Evolutionary conservation across 1,284 basidiomycete species (phyloP).

Genomic region (Cutaneotrichosporon curvatum): DNA sequence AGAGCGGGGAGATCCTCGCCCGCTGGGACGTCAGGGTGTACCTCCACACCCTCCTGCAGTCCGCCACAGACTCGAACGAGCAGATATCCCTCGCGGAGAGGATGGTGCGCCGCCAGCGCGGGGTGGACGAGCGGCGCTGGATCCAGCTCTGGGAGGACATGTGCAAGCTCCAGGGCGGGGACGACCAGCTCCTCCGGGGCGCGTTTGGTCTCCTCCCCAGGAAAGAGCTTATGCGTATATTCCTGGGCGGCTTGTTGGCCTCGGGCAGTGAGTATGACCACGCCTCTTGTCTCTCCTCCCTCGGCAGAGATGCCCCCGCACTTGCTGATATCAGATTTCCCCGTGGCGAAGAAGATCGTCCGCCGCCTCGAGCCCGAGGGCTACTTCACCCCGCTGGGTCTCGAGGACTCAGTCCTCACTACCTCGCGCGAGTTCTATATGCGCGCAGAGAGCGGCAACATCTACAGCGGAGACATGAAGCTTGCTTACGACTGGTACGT

Average conservation of each 20-base stretch:
- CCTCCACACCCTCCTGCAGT: slow-evolving; percentile 76
- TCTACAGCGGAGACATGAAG: slow-evolving; percentile 88
- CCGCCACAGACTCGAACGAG: slow-evolving; percentile 57
- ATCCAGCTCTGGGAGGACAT: slow-evolving; percentile 79
- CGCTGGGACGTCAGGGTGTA: slow-evolving; percentile 76
- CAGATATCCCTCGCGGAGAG: slow-evolving; percentile 79
- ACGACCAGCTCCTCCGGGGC: slow-evolving; percentile 55
- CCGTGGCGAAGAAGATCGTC: slow-evolving; percentile 64
- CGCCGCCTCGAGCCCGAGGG: slow-evolving; percentile 53
- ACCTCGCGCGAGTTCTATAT: slow-evolving; percentile 85
- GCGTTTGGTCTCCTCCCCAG: slow-evolving; percentile 69
- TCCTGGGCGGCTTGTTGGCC: slow-evolving; percentile 72
- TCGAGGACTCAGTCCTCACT: slow-evolving; percentile 71
- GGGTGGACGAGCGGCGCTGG: slow-evolving; percentile 64
- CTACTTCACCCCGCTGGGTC: slow-evolving; percentile 50
- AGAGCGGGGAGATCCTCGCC: slow-evolving; percentile 79
- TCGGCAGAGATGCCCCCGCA: too few species aligned
- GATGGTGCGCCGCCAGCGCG: slow-evolving; percentile 63
- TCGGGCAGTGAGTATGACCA: slow-evolving; percentile 80
- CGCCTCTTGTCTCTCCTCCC: too few species aligned
- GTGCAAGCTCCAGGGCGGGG: slow-evolving; percentile 64
- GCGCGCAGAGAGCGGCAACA: slow-evolving; percentile 82
- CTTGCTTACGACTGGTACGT: slow-evolving; percentile 78
- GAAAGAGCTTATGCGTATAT: slow-evolving; percentile 68
- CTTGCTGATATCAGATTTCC: slow-evolving; percentile 60